These are phyloP conservation scores for Carnegiea gigantea DNA, from an alignment of 179 eudicot genomes.

Conservation along the genomic window DNA sequence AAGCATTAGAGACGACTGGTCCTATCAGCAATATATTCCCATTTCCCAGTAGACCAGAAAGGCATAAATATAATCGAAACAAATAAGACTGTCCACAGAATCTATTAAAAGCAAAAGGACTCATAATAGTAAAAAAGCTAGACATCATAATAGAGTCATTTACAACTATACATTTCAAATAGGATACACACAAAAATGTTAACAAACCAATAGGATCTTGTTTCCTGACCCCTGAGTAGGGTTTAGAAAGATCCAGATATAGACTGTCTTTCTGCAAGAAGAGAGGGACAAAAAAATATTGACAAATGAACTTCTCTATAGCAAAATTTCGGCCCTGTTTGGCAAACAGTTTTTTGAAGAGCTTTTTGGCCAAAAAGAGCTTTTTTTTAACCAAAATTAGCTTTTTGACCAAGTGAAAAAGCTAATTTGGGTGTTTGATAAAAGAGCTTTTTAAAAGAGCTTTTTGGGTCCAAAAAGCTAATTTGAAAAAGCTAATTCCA, in stretches of 20 bases:
- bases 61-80: background rate
- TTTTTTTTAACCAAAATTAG: no score
- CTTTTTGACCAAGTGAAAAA: no score
- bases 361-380: no score
- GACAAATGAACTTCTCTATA: constrained; percentile 6
- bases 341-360: no score
- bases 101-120: background rate
- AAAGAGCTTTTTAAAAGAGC: no score
- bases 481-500: no score
- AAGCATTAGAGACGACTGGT: background rate
- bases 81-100: background rate
- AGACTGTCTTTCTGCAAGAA: background rate
- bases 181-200: background rate
- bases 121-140: background rate
- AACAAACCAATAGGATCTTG: background rate
- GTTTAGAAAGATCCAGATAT: background rate
- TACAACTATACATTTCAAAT: background rate
- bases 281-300: background rate
- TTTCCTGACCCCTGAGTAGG: no score
- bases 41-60: background rate
- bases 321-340: no score
- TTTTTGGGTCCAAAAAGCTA: no score
- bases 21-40: background rate
- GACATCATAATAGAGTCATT: background rate
- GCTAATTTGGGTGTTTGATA: no score